Evolutionary conservation across 306 rosid species (phyloP).

Genomic region (Quercus gilva): DNA sequence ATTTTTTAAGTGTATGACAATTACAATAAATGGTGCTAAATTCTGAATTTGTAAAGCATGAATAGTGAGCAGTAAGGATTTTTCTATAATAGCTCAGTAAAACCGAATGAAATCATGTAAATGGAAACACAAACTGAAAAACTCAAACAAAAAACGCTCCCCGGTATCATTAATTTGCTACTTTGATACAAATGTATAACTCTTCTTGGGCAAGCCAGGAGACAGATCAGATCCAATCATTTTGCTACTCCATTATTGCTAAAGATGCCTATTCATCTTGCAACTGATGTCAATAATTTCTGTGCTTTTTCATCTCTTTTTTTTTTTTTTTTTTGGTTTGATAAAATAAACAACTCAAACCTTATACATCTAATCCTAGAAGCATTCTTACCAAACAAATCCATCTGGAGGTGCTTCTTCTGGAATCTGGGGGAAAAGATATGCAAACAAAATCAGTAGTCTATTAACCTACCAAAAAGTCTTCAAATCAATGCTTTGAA

Average conservation of each 20-base stretch:
- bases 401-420: conserved; percentile 69
- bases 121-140: neutral
- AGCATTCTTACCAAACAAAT: conserved; percentile 23
- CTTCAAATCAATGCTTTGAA: neutral
- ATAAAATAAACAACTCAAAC: neutral
- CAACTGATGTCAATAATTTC: neutral
- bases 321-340: no score
- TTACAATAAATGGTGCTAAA: no score
- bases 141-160: neutral
- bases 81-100: no score
- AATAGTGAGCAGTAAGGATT: no score
- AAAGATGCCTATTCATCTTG: neutral
- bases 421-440: conserved; percentile 45
- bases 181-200: neutral
- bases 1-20: no score
- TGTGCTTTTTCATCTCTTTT: neutral
- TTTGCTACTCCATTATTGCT: neutral
- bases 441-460: neutral
- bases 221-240: neutral
- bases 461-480: neutral
- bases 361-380: neutral
- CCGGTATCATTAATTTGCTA: neutral
- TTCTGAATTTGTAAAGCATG: no score
- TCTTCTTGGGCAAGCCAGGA: neutral
- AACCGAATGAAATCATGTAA: neutral